These are phyloP conservation scores for Calonectria pteridis DNA, from an alignment of 2,329 filamentous ascomycete species.

Conservation along the genomic window DNA sequence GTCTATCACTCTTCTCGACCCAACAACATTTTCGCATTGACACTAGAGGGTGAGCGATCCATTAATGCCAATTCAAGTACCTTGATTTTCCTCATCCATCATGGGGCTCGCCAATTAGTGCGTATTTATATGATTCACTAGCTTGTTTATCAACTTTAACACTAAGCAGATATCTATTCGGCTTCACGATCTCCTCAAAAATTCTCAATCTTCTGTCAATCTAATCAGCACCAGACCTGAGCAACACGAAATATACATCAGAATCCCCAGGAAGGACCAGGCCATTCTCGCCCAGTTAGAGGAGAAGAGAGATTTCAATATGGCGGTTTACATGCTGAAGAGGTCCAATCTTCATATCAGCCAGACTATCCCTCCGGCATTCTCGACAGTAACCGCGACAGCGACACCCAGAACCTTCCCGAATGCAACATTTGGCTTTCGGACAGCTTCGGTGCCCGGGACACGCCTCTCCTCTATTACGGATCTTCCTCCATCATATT, in stretches of 20 bases:
- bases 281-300: constrained; percentile 46
- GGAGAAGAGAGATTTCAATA: constrained; percentile 48
- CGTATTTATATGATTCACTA: background rate
- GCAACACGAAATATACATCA: constrained; percentile 41
- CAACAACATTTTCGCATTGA: constrained; percentile 42
- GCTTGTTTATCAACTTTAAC: background rate
- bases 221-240: constrained; percentile 39
- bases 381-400: background rate
- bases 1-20: constrained; percentile 38
- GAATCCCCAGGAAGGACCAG: constrained; percentile 41
- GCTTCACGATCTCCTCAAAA: constrained; percentile 43
- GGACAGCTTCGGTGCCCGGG: constrained; percentile 22
- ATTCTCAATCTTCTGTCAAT: constrained; percentile 21
- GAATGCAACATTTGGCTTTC: background rate
- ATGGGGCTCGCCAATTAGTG: constrained; percentile 43
- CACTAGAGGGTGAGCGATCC: constrained; percentile 44
- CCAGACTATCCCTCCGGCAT: constrained; percentile 25
- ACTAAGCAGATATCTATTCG: constrained; percentile 45
- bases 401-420: background rate
- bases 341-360: constrained; percentile 47
- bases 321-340: constrained; percentile 48
- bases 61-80: constrained; percentile 25
- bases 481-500: constrained; percentile 5
- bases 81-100: constrained; percentile 45
- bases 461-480: constrained; percentile 46